Evolutionary conservation across 1,284 basidiomycete genomes (phyloP).

Genomic region (Paramarasmius palmivorus): DNA sequence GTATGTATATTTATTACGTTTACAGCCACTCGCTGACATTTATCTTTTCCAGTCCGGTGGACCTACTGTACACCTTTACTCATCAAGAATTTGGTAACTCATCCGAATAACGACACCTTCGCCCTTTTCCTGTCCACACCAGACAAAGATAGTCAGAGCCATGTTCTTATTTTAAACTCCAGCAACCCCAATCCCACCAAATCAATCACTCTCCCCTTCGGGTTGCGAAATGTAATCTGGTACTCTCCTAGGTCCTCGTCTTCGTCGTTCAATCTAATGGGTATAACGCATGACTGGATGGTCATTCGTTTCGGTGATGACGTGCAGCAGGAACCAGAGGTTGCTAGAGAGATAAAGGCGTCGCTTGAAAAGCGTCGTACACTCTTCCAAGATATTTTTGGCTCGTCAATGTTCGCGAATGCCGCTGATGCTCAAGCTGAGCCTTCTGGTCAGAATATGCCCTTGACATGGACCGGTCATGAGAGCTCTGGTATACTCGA

Average conservation of each 20-base stretch:
- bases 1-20: slow-evolving; percentile 41
- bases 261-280: slow-evolving; percentile 55
- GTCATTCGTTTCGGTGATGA: slow-evolving; percentile 67
- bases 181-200: slow-evolving; percentile 43
- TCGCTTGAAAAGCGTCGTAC: slow-evolving; percentile 47
- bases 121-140: slow-evolving; percentile 45
- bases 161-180: slow-evolving; percentile 49
- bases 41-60: slow-evolving; percentile 57
- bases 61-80: slow-evolving; percentile 38
- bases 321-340: slow-evolving; percentile 40
- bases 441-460: slow-evolving; percentile 18
- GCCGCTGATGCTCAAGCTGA: slow-evolving; percentile 19
- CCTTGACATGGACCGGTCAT: slow-evolving; percentile 37
- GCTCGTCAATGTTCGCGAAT: slow-evolving; percentile 58
- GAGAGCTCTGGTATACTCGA: slow-evolving; percentile 60
- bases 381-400: slow-evolving; percentile 86
- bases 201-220: slow-evolving; percentile 57
- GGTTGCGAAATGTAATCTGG: slow-evolving; percentile 50
- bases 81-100: slow-evolving; percentile 50
- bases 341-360: slow-evolving; percentile 43
- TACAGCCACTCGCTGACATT: neutral
- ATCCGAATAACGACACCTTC: slow-evolving; percentile 59
- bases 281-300: slow-evolving; percentile 65
- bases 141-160: slow-evolving; percentile 39
- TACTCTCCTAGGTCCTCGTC: slow-evolving; percentile 38